Evolutionary conservation across 2,329 filamentous ascomycete species (phyloP), one percentile per base, ranked within the genome.

Genomic region (Venturia carpophila): DNA sequence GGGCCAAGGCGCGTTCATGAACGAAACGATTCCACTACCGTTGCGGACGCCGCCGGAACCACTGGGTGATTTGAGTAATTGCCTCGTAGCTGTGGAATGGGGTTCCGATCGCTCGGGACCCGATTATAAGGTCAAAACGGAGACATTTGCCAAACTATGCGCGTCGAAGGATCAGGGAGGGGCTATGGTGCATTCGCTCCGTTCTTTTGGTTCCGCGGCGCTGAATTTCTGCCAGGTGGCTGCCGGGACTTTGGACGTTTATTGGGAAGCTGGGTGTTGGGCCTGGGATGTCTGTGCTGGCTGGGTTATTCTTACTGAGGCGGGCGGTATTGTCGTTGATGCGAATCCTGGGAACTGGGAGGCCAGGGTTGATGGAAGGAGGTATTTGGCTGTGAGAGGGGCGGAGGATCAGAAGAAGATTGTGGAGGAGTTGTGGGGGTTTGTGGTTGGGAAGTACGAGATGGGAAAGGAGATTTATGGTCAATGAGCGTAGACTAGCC

Each of bases 231-330:
- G 88, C 66, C 83, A 81, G 47, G 87, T 91, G 3, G 90, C 90
- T 2, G 83, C 84, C 11, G 90, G 90, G 0, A 82, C 86, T 73
- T 70, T 91, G 34, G 90, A 93, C 73, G 71, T 85, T 27, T 93
- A 91, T 73, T 93, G 90, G 90, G 90, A 93, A 76, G 89, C 87
- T 45, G 90, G 90, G 0, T 91, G 88, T 75, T 93, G 89, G 84
- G 88, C 89, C 1, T 93, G 90, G 90, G 90, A 93, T 73, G 90
- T 93, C 2, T 90, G 88, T 72, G 90, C 90, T 5, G 90, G 87
- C 0, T 92, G 89, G 90, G 85, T 87, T 66, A 87, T 93, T 67
- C 77, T 93, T 34, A 77, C 79, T 39, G 90, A 93, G 78, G 88
- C 89, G 0, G 90, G 90, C 0, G 90, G 90, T 0, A 78, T 84